Evolutionary conservation across 345 rosid species (phyloP).

Genomic region (Gossypium stocksii): DNA sequence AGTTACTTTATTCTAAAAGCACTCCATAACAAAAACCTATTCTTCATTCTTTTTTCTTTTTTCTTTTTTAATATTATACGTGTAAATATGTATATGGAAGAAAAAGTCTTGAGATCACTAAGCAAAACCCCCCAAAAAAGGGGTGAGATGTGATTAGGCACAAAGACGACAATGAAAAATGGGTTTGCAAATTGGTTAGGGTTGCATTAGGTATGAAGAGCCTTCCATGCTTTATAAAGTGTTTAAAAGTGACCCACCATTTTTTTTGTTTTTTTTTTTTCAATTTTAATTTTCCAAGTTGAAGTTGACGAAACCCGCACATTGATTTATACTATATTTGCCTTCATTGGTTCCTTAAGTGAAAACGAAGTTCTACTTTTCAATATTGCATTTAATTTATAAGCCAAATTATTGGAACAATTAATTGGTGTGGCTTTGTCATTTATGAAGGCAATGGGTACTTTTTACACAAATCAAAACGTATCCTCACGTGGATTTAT

Average conservation of each 20-base stretch:
- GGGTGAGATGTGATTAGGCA: not conserved
- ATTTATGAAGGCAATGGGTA: not conserved
- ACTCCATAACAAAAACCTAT: too few relatives aligned
- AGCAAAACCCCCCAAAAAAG: not conserved
- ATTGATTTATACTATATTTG: not conserved
- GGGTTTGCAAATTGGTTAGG: not conserved
- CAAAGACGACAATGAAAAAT: not conserved
- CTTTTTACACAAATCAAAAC: not conserved
- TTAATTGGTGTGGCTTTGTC: not conserved
- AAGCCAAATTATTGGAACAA: not conserved
- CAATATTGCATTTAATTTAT: not conserved
- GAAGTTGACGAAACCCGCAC: conserved; percentile 14
- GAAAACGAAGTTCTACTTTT: not conserved
- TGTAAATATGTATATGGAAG: not conserved
- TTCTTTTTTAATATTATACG: not conserved
- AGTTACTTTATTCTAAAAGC: too few relatives aligned
- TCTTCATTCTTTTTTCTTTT: too few relatives aligned
- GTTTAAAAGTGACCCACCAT: not conserved
- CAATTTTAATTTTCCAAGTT: not conserved
- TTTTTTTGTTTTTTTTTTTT: not conserved
- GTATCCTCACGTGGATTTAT: too few relatives aligned
- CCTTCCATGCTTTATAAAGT: not conserved
- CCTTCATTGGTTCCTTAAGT: not conserved
- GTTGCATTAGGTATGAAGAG: not conserved
- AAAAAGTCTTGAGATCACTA: not conserved